Evolutionary conservation across 306 rosid species (phyloP).

Genomic region (Vigna angularis): DNA sequence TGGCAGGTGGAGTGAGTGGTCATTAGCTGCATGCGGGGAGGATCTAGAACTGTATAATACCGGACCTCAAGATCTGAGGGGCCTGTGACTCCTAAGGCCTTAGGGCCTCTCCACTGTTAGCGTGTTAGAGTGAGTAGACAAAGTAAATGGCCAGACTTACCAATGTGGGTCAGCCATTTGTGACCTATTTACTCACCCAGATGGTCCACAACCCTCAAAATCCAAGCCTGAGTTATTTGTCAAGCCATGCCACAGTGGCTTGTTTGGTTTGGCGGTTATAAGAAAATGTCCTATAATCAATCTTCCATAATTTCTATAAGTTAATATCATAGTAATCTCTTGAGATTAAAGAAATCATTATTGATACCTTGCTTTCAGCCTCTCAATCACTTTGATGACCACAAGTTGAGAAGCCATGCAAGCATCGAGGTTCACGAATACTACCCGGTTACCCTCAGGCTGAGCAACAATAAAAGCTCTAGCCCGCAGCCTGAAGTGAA

Average conservation of each 20-base stretch:
- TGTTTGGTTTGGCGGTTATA: not conserved
- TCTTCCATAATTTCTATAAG: slow-evolving; percentile 31
- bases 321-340: slow-evolving; percentile 14
- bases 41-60: too few species aligned
- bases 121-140: too few species aligned
- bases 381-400: slow-evolving; percentile 77
- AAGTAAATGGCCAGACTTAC: too few species aligned
- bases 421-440: slow-evolving; percentile 94
- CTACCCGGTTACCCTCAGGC: slow-evolving; percentile 76
- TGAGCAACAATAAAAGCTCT: slow-evolving; percentile 84
- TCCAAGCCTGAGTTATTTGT: too few species aligned
- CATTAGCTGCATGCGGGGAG: too few species aligned
- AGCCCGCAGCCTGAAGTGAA: slow-evolving; percentile 87
- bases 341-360: slow-evolving; percentile 1
- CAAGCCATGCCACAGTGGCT: not conserved
- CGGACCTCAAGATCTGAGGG: too few species aligned
- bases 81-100: too few species aligned
- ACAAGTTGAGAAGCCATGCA: slow-evolving; percentile 96
- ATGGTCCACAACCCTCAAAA: too few species aligned
- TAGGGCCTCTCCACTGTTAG: too few species aligned
- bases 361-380: slow-evolving; percentile 85
- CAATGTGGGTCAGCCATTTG: too few species aligned
- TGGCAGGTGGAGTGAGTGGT: too few species aligned
- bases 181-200: too few species aligned
- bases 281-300: slow-evolving; percentile 2